These are phyloP conservation scores for Podila clonocystis DNA, from an alignment of 192 early-diverging fungal species.

Conservation along the genomic window DNA sequence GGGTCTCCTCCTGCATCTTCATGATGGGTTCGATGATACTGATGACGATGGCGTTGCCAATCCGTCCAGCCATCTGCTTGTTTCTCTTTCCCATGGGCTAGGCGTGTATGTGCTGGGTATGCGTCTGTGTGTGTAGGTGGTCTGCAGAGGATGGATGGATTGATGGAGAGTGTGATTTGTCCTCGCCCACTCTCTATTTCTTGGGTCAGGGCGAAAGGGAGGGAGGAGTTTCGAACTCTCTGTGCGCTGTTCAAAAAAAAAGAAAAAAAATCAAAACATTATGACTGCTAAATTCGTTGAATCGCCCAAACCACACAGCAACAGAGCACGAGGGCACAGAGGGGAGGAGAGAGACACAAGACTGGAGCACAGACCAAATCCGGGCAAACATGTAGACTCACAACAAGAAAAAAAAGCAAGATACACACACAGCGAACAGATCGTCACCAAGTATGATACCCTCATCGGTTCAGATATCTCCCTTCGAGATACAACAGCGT, in stretches of 20 bases:
- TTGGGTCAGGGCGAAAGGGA: neutral
- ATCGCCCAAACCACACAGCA: too few species aligned
- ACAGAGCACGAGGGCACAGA: too few species aligned
- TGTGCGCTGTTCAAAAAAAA: neutral
- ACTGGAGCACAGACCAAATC: too few species aligned
- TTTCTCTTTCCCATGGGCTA: conserved; percentile 40
- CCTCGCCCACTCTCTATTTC: neutral
- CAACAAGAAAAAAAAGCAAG: too few species aligned
- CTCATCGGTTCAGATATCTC: too few species aligned
- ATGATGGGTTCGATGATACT: conserved; percentile 52
- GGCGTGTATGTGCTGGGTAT: neutral
- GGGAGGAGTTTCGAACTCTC: too few species aligned
- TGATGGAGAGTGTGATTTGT: neutral
- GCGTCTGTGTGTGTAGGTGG: neutral
- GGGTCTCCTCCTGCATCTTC: conserved; percentile 53
- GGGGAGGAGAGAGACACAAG: too few species aligned
- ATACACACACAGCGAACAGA: too few species aligned
- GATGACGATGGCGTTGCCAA: conserved; percentile 46
- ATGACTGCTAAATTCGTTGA: neutral
- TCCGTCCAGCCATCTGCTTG: conserved; percentile 33
- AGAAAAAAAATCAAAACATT: neutral
- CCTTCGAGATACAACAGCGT: too few species aligned
- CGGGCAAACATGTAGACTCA: too few species aligned
- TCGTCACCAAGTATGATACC: too few species aligned
- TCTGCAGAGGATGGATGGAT: too few species aligned